Percentiles rank a stretch among this genome's conserved stretches.
Evolutionary conservation across 345 rosid genomes (phyloP).

Genomic region (Turnera subulata): DNA sequence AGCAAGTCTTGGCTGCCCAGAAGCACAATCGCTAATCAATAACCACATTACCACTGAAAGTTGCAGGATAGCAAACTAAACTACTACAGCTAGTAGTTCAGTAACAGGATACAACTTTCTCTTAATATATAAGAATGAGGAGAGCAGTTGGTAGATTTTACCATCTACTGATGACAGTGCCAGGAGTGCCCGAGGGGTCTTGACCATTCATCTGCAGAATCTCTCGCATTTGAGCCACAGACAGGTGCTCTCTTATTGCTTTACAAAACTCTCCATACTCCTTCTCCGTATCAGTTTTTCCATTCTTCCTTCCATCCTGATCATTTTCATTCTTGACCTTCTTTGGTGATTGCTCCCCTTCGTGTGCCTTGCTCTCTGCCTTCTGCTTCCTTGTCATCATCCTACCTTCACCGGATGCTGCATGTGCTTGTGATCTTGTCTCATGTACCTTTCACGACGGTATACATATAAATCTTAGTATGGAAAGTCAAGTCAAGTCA

Average conservation of each 20-base stretch:
- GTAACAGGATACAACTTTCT: too few species aligned
- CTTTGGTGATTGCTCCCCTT: constrained; percentile 57
- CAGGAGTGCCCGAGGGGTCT: constrained; percentile 49
- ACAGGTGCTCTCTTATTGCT: constrained; percentile 47
- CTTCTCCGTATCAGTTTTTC: constrained; percentile 21
- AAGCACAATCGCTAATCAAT: constrained; percentile 1
- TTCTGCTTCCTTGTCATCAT: constrained; percentile 76
- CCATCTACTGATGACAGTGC: constrained; percentile 37
- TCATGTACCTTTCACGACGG: constrained; percentile 51
- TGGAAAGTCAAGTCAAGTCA: background rate
- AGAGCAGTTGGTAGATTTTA: background rate
- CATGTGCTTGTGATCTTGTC: constrained; percentile 60
- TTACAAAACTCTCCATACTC: constrained; percentile 57
- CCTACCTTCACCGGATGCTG: constrained; percentile 51
- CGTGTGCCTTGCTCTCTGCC: constrained; percentile 58
- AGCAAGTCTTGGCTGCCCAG: constrained; percentile 57
- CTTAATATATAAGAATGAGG: background rate
- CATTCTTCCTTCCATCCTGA: constrained; percentile 9
- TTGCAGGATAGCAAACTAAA: too few species aligned
- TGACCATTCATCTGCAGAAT: constrained; percentile 56
- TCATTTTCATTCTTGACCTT: constrained; percentile 40
- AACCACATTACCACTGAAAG: background rate
- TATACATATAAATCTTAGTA: background rate
- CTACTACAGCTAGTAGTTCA: too few species aligned
- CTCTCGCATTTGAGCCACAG: constrained; percentile 54